A percentile compares a stretch with the other conserved stretches of the same genome.
Evolutionary conservation across 441 rosid species (phyloP).

Genomic region (Erodium moschatum): DNA sequence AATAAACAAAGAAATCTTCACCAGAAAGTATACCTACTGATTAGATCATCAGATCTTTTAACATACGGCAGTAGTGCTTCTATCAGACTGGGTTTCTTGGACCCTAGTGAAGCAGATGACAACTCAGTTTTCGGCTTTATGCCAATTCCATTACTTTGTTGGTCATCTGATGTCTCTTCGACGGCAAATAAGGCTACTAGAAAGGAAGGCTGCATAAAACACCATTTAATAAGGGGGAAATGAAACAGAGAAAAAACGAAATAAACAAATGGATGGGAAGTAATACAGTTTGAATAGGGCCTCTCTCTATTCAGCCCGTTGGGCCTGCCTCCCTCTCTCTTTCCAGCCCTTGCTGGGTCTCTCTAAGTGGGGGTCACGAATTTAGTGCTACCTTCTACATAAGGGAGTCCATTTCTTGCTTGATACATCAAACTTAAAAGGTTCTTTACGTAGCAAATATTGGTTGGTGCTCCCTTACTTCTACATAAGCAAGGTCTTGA

Average conservation of each 20-base stretch:
- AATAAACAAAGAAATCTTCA: constrained; percentile 13
- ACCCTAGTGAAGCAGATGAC: constrained; percentile 24
- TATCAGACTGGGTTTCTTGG: constrained; percentile 40
- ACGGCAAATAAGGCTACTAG: constrained; percentile 50
- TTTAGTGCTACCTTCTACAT: too few relatives aligned
- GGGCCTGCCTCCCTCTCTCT: too few relatives aligned
- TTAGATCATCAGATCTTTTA: constrained; percentile 49
- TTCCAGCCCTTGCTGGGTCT: too few relatives aligned
- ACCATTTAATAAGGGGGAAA: constrained; percentile 11
- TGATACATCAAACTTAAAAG: too few relatives aligned
- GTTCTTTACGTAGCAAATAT: too few relatives aligned
- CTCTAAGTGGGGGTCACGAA: too few relatives aligned
- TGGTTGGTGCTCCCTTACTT: too few relatives aligned
- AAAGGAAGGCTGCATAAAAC: constrained; percentile 70
- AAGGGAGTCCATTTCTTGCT: too few relatives aligned
- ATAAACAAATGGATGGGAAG: neutral
- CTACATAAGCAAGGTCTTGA: too few relatives aligned
- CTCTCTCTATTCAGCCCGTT: neutral
- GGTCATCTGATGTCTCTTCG: constrained; percentile 36
- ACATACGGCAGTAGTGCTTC: constrained; percentile 41
- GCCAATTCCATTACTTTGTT: constrained; percentile 27
- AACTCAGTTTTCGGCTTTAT: constrained; percentile 31
- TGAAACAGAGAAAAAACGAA: neutral
- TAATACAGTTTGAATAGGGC: neutral
- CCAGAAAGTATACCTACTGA: constrained; percentile 46